Evolutionary conservation across 306 rosid genomes (phyloP).

Genomic region (Cucumis melo): DNA sequence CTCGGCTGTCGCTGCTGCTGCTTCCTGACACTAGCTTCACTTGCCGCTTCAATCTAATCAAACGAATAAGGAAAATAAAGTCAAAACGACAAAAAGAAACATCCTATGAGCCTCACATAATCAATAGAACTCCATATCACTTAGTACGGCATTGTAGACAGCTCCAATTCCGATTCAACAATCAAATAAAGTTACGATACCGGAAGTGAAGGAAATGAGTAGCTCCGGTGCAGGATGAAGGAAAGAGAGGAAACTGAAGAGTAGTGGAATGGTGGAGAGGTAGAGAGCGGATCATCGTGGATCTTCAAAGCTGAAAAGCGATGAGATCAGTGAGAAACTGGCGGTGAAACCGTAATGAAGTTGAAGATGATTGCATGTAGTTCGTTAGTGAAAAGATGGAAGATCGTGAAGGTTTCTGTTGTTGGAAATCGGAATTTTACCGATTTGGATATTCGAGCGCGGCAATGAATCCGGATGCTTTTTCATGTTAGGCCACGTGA

Average conservation of each 20-base stretch:
- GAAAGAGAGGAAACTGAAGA: constrained; percentile 19
- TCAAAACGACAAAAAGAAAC: background rate
- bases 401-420: background rate
- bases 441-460: background rate
- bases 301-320: background rate
- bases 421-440: background rate
- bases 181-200: constrained; percentile 32
- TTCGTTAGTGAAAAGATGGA: background rate
- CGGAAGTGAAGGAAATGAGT: constrained; percentile 18
- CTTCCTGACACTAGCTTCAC: constrained; percentile 32
- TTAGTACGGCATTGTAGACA: background rate
- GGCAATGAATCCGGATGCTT: background rate
- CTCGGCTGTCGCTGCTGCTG: constrained; percentile 14
- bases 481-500: constrained; percentile 44
- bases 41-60: constrained; percentile 36
- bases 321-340: background rate
- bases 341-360: background rate
- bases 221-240: constrained; percentile 31
- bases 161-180: background rate
- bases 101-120: background rate
- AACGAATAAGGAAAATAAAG: background rate
- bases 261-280: constrained; percentile 26
- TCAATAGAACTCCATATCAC: background rate
- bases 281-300: constrained; percentile 41
- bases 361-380: background rate